Conservation (phyloP, 2,329 filamentous ascomycete genomes). For the Alternaria triticina region DNA sequence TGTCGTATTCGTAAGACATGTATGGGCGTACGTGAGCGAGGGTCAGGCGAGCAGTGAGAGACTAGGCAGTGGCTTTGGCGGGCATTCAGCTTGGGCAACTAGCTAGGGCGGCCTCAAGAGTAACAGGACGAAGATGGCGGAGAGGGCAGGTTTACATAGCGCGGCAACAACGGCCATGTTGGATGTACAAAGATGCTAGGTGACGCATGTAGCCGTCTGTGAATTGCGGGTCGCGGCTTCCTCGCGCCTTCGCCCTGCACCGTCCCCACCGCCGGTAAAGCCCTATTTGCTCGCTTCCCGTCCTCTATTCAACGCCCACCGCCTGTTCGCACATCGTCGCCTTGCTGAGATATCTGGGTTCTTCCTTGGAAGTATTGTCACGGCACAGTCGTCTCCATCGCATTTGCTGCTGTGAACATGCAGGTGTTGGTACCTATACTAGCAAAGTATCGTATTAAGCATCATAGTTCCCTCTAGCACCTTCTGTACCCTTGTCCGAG, state of each 20-base stretch:
- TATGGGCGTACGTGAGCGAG: constrained; percentile 2
- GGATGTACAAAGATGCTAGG: constrained; percentile 10
- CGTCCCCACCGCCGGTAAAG: constrained; percentile 2
- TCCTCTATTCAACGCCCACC: constrained; percentile 8
- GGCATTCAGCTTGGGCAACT: constrained; percentile 2
- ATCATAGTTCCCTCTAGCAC: not conserved
- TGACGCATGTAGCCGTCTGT: constrained; percentile 16
- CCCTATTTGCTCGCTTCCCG: constrained; percentile 13
- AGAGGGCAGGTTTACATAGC: constrained; percentile 10
- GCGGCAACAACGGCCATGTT: constrained; percentile 14
- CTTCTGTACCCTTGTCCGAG: not conserved
- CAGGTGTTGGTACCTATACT: not conserved
- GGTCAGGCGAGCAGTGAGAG: constrained; percentile 21
- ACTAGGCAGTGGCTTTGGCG: constrained; percentile 1
- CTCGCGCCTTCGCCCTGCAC: constrained; percentile 5
- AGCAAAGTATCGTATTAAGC: not conserved
- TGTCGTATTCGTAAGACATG: constrained; percentile 39
- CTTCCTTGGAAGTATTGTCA: not conserved
- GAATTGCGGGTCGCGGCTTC: constrained; percentile 13
- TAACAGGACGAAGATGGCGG: constrained; percentile 3
- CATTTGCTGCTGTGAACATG: not conserved
- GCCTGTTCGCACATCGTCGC: constrained; percentile 11
- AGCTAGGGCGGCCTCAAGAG: constrained; percentile 7
- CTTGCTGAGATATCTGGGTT: not conserved
- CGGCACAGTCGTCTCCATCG: not conserved